phyloP scores from a whole-genome alignment of 768 basidiomycete species.

The Lactarius tabidus region DNA sequence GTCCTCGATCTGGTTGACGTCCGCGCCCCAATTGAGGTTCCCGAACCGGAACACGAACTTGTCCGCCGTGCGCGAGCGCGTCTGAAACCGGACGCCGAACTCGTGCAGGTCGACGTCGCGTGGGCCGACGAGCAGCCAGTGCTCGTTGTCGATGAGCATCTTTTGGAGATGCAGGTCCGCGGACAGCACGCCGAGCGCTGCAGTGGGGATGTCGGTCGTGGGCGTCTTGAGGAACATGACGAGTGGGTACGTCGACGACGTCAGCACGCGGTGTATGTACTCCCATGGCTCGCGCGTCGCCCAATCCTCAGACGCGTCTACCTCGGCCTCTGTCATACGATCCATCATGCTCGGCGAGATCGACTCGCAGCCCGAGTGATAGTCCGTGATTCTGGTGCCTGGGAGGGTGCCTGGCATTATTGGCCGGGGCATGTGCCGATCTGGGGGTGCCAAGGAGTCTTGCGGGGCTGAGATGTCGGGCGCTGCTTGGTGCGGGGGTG shows the following conservation, averaged over 20 bases:
- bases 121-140: conserved; percentile 13
- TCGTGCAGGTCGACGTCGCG: conserved; percentile 4
- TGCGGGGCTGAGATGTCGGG: neutral
- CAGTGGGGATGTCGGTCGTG: conserved; percentile 9
- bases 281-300: conserved; percentile 23
- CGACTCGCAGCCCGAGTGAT: neutral
- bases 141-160: conserved; percentile 18
- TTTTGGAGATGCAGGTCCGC: conserved; percentile 5
- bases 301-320: conserved; percentile 14
- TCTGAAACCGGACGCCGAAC: conserved; percentile 14
- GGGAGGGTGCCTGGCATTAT: conserved; percentile 16
- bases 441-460: neutral
- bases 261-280: conserved; percentile 22
- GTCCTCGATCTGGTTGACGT: conserved; percentile 16
- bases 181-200: neutral
- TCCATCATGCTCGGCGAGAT: neutral
- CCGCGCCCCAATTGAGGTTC: conserved; percentile 17
- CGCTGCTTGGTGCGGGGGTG: neutral
- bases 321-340: neutral
- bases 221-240: conserved; percentile 18
- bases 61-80: neutral
- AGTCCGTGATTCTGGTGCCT: conserved; percentile 1
- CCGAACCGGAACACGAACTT: conserved; percentile 14
- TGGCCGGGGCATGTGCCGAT: neutral
- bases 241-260: conserved; percentile 9